Conservation (phyloP, 331 rosid species). For the Cydonia oblonga region DNA sequence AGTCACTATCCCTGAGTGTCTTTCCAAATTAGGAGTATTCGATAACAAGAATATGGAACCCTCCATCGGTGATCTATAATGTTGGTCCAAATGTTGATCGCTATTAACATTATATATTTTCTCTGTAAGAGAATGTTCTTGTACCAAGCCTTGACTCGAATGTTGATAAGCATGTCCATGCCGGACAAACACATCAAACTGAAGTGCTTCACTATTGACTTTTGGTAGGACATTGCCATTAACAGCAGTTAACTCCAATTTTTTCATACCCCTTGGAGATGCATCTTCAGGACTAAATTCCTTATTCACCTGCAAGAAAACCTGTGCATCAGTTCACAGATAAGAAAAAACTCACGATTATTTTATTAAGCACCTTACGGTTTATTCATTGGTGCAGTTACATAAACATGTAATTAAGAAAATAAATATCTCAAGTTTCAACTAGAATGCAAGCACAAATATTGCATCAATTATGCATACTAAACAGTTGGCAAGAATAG, state of each 20-base stretch:
- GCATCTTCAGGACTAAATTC: constrained; percentile 14
- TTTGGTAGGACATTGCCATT: constrained; percentile 15
- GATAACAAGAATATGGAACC: constrained; percentile 16
- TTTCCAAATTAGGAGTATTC: constrained; percentile 32
- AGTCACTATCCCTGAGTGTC: constrained; percentile 23
- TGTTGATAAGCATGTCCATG: constrained; percentile 15
- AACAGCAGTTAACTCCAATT: constrained; percentile 18
- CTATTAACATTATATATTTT: constrained; percentile 1
- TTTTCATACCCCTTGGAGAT: constrained; percentile 6
- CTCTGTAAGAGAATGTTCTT: constrained; percentile 21
- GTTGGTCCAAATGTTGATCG: constrained; percentile 19
- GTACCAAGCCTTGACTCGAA: constrained; percentile 11
- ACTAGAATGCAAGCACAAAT: background rate
- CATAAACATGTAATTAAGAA: background rate
- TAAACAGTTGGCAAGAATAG: background rate
- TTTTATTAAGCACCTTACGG: too few relatives aligned
- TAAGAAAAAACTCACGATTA: background rate
- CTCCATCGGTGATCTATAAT: constrained; percentile 16
- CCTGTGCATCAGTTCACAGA: background rate
- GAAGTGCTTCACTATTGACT: constrained; percentile 15
- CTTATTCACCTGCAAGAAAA: constrained; percentile 36
- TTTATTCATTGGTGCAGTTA: background rate
- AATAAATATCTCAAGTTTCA: background rate
- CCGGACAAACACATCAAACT: constrained; percentile 18
- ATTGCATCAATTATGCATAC: background rate